A percentile compares a stretch with the other conserved stretches of the same genome.
phyloP scores from a whole-genome alignment of 495 filamentous ascomycete species.

The Hyaloscypha bicolor region DNA sequence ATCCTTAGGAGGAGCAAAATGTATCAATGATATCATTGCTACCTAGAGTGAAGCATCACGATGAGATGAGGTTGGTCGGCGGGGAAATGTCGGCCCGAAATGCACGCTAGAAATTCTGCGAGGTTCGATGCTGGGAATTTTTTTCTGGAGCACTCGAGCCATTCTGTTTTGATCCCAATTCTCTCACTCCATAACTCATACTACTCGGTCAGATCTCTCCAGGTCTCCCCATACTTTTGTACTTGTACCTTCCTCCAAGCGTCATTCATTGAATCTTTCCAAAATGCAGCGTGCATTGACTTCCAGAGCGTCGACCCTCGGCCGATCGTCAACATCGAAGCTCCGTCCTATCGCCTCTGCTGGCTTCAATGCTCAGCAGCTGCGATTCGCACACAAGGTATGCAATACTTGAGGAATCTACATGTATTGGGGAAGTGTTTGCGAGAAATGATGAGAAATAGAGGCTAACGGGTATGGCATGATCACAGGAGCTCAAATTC shows the following conservation, averaged over 20 bases:
- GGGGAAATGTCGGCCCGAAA: slow-evolving; percentile 15
- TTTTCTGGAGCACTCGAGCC: not conserved
- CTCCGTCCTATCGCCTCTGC: slow-evolving; percentile 45
- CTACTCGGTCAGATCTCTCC: slow-evolving; percentile 29
- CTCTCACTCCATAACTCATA: slow-evolving; percentile 32
- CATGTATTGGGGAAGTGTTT: slow-evolving; percentile 2
- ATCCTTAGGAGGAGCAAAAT: no score
- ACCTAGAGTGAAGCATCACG: not conserved
- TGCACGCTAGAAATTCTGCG: slow-evolving; percentile 4
- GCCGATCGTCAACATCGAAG: slow-evolving; percentile 63
- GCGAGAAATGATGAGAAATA: not conserved
- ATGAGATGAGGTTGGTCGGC: not conserved
- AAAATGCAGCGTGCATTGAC: slow-evolving; percentile 77
- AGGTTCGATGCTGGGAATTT: slow-evolving; percentile 2
- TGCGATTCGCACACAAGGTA: slow-evolving; percentile 91
- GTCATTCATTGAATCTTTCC: slow-evolving; percentile 32
- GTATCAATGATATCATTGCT: no score
- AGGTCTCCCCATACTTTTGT: slow-evolving; percentile 35
- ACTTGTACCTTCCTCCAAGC: slow-evolving; percentile 37
- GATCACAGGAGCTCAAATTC: slow-evolving; percentile 87
- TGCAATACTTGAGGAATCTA: slow-evolving; percentile 9
- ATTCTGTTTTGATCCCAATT: slow-evolving; percentile 9
- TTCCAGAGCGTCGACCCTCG: slow-evolving; percentile 65
- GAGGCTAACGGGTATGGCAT: slow-evolving; percentile 24
- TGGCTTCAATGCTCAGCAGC: slow-evolving; percentile 72